phyloP scores from a whole-genome alignment of 257 asterid genomes.

The Agastache rugosa region DNA sequence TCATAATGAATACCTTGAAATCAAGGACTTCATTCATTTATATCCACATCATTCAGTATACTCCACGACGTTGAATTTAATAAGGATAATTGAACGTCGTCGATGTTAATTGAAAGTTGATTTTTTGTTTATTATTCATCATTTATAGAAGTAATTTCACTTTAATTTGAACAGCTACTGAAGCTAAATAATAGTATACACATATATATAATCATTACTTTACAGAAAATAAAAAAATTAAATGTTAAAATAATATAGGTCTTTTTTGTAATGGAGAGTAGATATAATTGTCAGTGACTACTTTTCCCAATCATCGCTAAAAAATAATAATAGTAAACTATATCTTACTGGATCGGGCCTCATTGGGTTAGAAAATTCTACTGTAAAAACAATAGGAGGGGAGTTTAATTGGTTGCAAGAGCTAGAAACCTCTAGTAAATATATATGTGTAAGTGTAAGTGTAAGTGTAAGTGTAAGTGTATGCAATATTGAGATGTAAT shows the following conservation, averaged over 20 bases:
- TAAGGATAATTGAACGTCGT: neutral
- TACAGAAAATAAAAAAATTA: neutral
- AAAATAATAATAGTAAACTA: neutral
- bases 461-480: neutral
- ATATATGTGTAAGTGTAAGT: neutral
- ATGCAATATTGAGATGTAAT: no score
- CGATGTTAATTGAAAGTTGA: no score
- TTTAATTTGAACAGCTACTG: neutral
- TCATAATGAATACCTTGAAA: conserved; percentile 27
- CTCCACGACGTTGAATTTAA: neutral
- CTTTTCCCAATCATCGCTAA: neutral
- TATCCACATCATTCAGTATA: neutral
- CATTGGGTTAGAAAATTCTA: neutral
- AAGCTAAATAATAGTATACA: neutral
- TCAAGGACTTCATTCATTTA: neutral
- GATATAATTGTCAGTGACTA: neutral
- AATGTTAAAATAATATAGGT: no score
- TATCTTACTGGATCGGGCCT: conserved; percentile 7
- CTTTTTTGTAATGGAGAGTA: no score
- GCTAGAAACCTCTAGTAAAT: no score
- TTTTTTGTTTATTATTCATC: neutral
- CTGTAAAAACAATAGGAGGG: neutral
- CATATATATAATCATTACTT: no score
- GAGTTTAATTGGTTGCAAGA: no score
- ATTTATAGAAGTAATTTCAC: neutral